Conservation (phyloP, 495 filamentous ascomycete species). For the Lindgomyces ingoldianus region DNA sequence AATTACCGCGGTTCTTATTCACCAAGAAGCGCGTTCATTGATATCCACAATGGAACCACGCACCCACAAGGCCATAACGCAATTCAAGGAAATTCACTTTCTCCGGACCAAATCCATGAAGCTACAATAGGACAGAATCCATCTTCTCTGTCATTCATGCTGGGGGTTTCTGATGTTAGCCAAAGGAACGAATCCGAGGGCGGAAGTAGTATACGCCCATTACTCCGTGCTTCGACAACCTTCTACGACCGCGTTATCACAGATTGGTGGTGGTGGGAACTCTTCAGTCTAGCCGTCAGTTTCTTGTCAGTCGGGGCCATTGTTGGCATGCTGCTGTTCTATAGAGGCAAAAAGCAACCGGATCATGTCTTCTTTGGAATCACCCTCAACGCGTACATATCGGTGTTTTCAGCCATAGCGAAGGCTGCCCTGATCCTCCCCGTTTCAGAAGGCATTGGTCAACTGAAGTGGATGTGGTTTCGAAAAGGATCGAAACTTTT, state of each 20-base stretch:
- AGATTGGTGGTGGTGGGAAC: slow-evolving; percentile 33
- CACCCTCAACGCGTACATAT: slow-evolving; percentile 26
- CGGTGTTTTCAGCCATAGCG: slow-evolving; percentile 22
- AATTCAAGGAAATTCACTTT: not conserved
- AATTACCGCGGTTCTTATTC: not conserved
- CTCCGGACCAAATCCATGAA: not conserved
- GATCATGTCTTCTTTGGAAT: slow-evolving; percentile 17
- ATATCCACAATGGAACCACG: slow-evolving; percentile 3
- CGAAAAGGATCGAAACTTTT: slow-evolving; percentile 6
- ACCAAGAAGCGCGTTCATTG: slow-evolving; percentile 4
- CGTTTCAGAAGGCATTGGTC: slow-evolving; percentile 31
- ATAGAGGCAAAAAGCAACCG: slow-evolving; percentile 19
- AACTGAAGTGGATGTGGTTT: slow-evolving; percentile 32
- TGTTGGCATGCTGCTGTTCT: slow-evolving; percentile 15
- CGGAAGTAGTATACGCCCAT: not conserved
- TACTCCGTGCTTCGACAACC: slow-evolving; percentile 18
- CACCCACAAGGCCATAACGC: not conserved
- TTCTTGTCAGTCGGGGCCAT: slow-evolving; percentile 16
- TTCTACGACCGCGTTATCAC: slow-evolving; percentile 28
- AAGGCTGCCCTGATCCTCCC: slow-evolving; percentile 32
- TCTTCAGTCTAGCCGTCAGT: slow-evolving; percentile 24
- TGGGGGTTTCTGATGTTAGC: not conserved
- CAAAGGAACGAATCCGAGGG: not conserved
- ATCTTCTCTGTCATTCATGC: not conserved
- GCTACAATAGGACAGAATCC: not conserved